phyloP scores from a whole-genome alignment of 2,329 filamentous ascomycete species.

The Monosporascus sp. region DNA sequence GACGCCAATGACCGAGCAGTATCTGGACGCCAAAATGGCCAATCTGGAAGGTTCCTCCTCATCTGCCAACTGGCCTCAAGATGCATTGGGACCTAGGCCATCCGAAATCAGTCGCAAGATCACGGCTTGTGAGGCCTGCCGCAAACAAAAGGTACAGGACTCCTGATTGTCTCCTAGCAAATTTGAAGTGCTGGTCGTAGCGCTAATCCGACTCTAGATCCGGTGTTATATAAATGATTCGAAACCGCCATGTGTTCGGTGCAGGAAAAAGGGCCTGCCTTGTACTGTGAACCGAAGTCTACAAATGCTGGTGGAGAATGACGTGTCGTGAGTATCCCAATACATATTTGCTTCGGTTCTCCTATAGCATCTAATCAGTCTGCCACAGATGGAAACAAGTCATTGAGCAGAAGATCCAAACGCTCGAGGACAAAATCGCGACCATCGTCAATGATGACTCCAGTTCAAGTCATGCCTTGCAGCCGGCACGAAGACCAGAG shows the following conservation, averaged over 20 bases:
- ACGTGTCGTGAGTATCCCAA: slow-evolving; percentile 1
- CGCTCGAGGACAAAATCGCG: slow-evolving; percentile 1
- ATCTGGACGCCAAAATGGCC: too few relatives aligned
- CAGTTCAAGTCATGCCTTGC: not conserved
- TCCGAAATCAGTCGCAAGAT: not conserved
- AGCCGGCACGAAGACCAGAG: not conserved
- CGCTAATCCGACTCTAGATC: slow-evolving; percentile 1
- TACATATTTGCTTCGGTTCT: not conserved
- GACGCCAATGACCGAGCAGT: too few relatives aligned
- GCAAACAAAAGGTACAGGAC: slow-evolving; percentile 7
- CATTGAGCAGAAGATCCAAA: slow-evolving; percentile 3
- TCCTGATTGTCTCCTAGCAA: not conserved
- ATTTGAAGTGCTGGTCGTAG: not conserved
- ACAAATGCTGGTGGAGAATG: slow-evolving; percentile 6
- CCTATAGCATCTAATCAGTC: not conserved
- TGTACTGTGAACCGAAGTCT: slow-evolving; percentile 5
- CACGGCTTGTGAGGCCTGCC: slow-evolving; percentile 4
- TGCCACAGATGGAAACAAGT: slow-evolving; percentile 4
- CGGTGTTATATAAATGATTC: slow-evolving; percentile 3
- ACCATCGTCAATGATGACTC: not conserved
- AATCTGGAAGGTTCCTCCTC: too few relatives aligned
- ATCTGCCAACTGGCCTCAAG: too few relatives aligned
- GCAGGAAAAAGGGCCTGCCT: slow-evolving; percentile 4
- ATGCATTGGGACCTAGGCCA: not conserved
- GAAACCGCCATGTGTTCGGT: slow-evolving; percentile 4